Evolutionary conservation across 352 stramenopile species (phyloP), one percentile per base, ranked within the genome.

Genomic region (Phytopythium boreale): DNA sequence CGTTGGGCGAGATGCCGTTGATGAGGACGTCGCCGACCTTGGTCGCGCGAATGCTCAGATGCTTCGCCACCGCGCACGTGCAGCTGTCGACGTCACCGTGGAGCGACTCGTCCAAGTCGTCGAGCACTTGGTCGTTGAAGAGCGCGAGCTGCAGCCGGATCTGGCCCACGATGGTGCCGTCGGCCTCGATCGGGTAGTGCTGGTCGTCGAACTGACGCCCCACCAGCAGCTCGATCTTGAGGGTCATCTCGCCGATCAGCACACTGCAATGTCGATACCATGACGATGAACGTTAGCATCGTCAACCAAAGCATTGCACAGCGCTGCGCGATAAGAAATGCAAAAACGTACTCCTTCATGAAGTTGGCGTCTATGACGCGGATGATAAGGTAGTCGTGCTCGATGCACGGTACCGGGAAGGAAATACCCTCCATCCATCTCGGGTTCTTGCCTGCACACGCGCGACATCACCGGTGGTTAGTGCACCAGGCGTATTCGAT

Each of bases 341-440:
- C 47, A 37, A 6, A 55, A 6, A 80, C 79, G 61, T 66, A 92
- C 84, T 92, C 75, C 63, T 84, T 87, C 27, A 92, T 56, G 47
- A 83, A 80, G 69, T 92, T 92, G 73, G 90, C 78, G 64, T 92
- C 90, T 78, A 90, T 89, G 26, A 92, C 80, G 15, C 84, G 84
- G 66, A 92, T 76, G 58, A 84, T 77, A n/a, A 92, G 68, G 63
- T 82, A 90, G 49, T 90, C 80, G 65, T 92, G 84, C 63, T 92
- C 81, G 62, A 92, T 92, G 72, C 84, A 92, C 15, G 81, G 77
- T n/a, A 90, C 68, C 19, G 67, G 71, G 26, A 76, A 72, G 0
- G 78, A 80, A 22, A 92, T 64, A 20, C 77, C 81, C 61, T 92
- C 84, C 53, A 90, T 88, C 84, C 84, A 92, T 17, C 71, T 73